phyloP scores from a whole-genome alignment of 106 monocot genomes.

The Gastrodia elata region DNA sequence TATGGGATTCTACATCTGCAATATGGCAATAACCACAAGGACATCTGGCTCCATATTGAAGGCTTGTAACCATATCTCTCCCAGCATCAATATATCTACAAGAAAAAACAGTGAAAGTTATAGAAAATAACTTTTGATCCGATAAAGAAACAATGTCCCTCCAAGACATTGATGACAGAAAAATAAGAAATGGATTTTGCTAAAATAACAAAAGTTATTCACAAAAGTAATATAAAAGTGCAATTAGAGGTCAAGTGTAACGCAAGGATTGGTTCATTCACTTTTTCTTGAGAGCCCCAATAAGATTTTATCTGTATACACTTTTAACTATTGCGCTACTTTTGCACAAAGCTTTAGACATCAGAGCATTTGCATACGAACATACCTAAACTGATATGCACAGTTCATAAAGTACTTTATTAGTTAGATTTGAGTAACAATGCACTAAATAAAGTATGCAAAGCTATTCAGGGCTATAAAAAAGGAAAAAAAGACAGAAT shows the following conservation, averaged over 20 bases:
- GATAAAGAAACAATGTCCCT: neutral
- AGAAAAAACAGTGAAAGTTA: constrained; percentile 7
- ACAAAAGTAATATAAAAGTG: too few species aligned
- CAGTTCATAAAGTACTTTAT: neutral
- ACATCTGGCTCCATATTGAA: constrained; percentile 85
- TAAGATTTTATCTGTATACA: too few species aligned
- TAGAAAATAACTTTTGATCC: neutral
- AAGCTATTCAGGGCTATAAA: neutral
- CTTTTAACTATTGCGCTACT: too few species aligned
- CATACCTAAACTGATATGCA: neutral
- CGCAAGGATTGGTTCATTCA: too few species aligned
- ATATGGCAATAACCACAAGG: constrained; percentile 99
- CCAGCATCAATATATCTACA: constrained; percentile 90
- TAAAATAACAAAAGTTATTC: too few species aligned
- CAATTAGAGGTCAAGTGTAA: too few species aligned
- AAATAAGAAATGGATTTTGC: neutral
- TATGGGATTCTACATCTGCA: constrained; percentile 85
- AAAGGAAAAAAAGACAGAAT: too few species aligned
- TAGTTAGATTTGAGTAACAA: neutral
- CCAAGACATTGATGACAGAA: neutral
- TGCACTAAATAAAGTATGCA: neutral
- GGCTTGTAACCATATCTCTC: constrained; percentile 73
- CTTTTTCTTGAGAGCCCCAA: too few species aligned
- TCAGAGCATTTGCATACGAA: too few species aligned
- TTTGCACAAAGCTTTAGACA: too few species aligned